Percentiles rank a stretch among this genome's conserved stretches.
Evolutionary conservation across 2,329 filamentous ascomycete species (phyloP).

Genomic region (Fusarium setosum): DNA sequence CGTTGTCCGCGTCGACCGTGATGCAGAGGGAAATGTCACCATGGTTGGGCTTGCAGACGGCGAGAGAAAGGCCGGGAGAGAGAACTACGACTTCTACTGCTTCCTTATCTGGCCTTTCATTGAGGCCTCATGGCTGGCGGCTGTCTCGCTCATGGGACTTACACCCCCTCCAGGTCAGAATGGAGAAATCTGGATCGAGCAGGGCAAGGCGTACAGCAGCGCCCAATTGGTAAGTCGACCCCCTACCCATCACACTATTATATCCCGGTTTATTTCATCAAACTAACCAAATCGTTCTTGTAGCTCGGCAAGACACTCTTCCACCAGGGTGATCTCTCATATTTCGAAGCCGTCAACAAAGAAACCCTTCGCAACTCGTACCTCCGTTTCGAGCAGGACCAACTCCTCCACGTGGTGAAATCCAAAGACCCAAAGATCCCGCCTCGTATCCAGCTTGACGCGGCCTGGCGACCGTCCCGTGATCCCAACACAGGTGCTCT

Average conservation of each 20-base stretch:
- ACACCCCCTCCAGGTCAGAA: slow-evolving; percentile 73
- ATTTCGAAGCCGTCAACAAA: slow-evolving; percentile 98
- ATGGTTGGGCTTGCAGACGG: slow-evolving; percentile 79
- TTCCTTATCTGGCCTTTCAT: slow-evolving; percentile 99
- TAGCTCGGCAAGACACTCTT: slow-evolving; percentile 95
- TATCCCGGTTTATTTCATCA: neutral
- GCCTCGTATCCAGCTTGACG: slow-evolving; percentile 74
- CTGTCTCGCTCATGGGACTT: slow-evolving; percentile 87
- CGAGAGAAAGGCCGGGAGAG: slow-evolving; percentile 82
- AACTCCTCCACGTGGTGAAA: slow-evolving; percentile 82
- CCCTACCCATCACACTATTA: too few relatives aligned
- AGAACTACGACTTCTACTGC: slow-evolving; percentile 99
- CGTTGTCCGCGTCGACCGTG: slow-evolving; percentile 76
- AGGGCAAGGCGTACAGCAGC: slow-evolving; percentile 81
- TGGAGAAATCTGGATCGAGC: slow-evolving; percentile 82
- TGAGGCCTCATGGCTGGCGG: slow-evolving; percentile 91
- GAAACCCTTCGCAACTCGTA: slow-evolving; percentile 97
- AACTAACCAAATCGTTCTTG: neutral
- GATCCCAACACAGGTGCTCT: slow-evolving; percentile 71
- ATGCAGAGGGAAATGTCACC: slow-evolving; percentile 65
- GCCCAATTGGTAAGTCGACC: slow-evolving; percentile 75
- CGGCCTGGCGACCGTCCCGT: slow-evolving; percentile 79
- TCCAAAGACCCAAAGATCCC: slow-evolving; percentile 72
- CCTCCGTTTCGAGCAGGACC: slow-evolving; percentile 87
- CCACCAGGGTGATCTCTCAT: slow-evolving; percentile 95